Conservation (phyloP, 352 stramenopile genomes). For the Pilasporangium apinafurcum region DNA sequence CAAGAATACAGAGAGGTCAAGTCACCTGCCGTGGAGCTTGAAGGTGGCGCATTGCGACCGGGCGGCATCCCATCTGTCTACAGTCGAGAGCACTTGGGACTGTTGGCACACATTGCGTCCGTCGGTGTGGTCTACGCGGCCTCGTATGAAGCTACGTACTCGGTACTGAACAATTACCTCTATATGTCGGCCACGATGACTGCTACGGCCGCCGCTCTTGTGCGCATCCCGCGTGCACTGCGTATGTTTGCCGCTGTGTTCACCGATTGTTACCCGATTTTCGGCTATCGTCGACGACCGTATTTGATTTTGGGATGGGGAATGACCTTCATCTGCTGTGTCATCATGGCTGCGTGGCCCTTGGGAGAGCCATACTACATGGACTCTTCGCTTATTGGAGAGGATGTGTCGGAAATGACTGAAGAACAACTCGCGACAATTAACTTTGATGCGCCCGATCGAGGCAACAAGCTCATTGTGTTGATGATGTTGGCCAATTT, state of each 20-base stretch:
- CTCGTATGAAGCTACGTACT: slow-evolving; percentile 28
- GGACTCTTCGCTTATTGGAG: slow-evolving; percentile 13
- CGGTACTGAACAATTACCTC: slow-evolving; percentile 55
- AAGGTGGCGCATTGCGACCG: slow-evolving; percentile 27
- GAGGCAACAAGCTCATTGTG: slow-evolving; percentile 44
- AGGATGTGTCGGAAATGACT: slow-evolving; percentile 22
- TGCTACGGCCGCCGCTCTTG: slow-evolving; percentile 34
- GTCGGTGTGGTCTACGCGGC: slow-evolving; percentile 40
- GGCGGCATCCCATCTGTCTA: slow-evolving; percentile 30
- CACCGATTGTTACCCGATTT: slow-evolving; percentile 76
- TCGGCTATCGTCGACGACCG: slow-evolving; percentile 65
- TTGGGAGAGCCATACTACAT: slow-evolving; percentile 40
- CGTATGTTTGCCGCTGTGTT: slow-evolving; percentile 60
- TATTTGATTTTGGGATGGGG: slow-evolving; percentile 74
- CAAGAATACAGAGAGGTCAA: too few species aligned
- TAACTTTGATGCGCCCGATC: slow-evolving; percentile 29
- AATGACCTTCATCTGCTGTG: slow-evolving; percentile 26
- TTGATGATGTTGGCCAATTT: slow-evolving; percentile 69
- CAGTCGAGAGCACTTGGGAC: slow-evolving; percentile 28
- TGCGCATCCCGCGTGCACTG: slow-evolving; percentile 32
- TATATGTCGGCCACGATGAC: slow-evolving; percentile 44
- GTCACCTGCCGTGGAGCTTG: slow-evolving; percentile 15
- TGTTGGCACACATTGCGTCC: slow-evolving; percentile 34
- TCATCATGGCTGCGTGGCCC: slow-evolving; percentile 41
- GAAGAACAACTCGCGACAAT: slow-evolving; percentile 19